Conservation (phyloP, 106 monocot species). For the Phalaenopsis aphrodite region DNA sequence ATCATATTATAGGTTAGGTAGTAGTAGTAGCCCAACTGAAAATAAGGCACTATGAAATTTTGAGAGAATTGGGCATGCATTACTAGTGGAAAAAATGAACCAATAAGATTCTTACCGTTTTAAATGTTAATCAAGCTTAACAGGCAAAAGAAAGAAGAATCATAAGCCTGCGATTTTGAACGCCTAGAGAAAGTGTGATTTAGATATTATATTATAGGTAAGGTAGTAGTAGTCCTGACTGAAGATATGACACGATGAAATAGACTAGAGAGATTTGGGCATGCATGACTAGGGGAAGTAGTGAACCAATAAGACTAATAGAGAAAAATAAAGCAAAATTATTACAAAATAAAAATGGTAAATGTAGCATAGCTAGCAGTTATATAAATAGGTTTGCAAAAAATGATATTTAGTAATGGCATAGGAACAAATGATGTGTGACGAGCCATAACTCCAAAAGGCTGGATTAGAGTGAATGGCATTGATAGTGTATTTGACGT, state of each 20-base stretch:
- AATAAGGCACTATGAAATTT: no score
- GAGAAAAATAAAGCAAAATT: neutral
- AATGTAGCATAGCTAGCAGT: neutral
- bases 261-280: neutral
- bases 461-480: neutral
- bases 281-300: neutral
- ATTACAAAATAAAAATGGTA: neutral
- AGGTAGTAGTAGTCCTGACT: neutral
- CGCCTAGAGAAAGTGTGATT: neutral
- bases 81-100: neutral
- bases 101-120: neutral
- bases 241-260: no score
- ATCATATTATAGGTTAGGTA: neutral
- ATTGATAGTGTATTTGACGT: neutral
- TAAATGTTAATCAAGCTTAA: neutral
- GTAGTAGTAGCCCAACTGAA: neutral
- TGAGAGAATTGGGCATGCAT: neutral
- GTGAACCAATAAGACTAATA: neutral
- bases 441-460: neutral
- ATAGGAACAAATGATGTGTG: neutral
- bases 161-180: neutral
- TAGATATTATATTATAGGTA: neutral
- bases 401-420: neutral
- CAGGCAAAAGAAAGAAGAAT: neutral
- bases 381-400: neutral